phyloP scores from a whole-genome alignment of 1,284 basidiomycete genomes.

The Ustilago cynodontis region DNA sequence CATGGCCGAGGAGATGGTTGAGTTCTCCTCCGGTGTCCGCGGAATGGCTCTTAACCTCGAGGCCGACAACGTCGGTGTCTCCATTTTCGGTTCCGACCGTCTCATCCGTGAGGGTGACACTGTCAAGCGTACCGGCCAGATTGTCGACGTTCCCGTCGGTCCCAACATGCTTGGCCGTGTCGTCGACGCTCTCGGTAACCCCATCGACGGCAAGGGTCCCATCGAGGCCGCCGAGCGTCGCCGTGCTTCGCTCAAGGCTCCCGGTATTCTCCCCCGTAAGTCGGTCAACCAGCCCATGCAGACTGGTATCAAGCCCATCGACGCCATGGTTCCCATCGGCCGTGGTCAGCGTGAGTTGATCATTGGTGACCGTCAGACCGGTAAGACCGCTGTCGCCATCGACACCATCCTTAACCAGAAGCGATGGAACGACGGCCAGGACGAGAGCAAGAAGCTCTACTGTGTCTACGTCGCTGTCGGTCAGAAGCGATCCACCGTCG shows the following conservation, averaged over 20 bases:
- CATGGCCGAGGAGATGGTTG: conserved; percentile 99
- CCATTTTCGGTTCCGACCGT: conserved; percentile 99
- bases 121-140: conserved; percentile 99
- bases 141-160: conserved; percentile 99
- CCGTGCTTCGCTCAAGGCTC: conserved; percentile 97
- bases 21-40: conserved; percentile 95
- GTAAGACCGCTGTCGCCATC: conserved; percentile 98
- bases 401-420: conserved; percentile 99
- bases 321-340: conserved; percentile 99
- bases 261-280: conserved; percentile 97
- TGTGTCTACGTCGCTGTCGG: conserved; percentile 99
- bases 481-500: conserved; percentile 99
- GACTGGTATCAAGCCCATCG: conserved; percentile 99
- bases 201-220: conserved; percentile 98
- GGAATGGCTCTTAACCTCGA: conserved; percentile 99
- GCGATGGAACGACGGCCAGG: conserved; percentile 97
- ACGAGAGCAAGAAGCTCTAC: conserved; percentile 98
- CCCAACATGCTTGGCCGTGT: conserved; percentile 96
- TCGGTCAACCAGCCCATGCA: conserved; percentile 99
- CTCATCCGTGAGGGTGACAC: conserved; percentile 99
- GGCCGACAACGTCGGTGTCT: conserved; percentile 99
- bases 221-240: conserved; percentile 92
- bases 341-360: conserved; percentile 99
- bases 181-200: conserved; percentile 98
- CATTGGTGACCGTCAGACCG: conserved; percentile 99